A percentile compares a stretch with the other conserved stretches of the same genome.
Conservation (phyloP, 345 rosid species). For the Hibiscus tridactylites region DNA sequence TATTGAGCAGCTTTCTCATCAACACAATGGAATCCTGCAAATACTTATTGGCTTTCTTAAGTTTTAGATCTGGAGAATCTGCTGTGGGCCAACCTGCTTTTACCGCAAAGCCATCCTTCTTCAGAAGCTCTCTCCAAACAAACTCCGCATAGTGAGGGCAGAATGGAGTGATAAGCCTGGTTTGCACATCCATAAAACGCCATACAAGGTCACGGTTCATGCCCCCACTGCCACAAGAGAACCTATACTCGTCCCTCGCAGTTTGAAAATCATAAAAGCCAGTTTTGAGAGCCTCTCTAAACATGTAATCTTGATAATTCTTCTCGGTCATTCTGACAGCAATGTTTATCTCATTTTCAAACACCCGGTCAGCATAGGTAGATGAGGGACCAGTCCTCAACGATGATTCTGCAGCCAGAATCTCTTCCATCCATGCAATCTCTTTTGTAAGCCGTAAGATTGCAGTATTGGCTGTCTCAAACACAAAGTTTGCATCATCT, state of each 20-base stretch:
- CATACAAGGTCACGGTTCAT: constrained; percentile 63
- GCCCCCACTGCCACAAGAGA: constrained; percentile 67
- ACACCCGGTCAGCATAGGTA: constrained; percentile 76
- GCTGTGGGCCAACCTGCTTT: constrained; percentile 90
- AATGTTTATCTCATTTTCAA: constrained; percentile 80
- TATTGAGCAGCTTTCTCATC: constrained; percentile 76
- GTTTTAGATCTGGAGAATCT: constrained; percentile 58
- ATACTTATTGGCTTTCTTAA: constrained; percentile 81
- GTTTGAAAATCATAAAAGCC: constrained; percentile 94
- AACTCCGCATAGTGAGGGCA: constrained; percentile 90
- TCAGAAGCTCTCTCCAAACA: constrained; percentile 82
- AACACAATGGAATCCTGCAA: constrained; percentile 72
- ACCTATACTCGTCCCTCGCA: constrained; percentile 86
- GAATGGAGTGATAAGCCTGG: constrained; percentile 75
- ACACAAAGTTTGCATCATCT: constrained; percentile 92
- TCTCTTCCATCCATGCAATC: constrained; percentile 89
- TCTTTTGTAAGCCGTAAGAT: constrained; percentile 82
- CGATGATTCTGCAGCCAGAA: constrained; percentile 54
- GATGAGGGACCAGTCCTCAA: constrained; percentile 63
- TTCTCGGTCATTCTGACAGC: constrained; percentile 68
- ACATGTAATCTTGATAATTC: constrained; percentile 59
- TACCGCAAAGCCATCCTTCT: constrained; percentile 69
- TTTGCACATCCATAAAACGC: constrained; percentile 87
- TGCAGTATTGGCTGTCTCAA: constrained; percentile 87
- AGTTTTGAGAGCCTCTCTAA: constrained; percentile 81